A percentile compares a stretch with the other conserved stretches of the same genome.
Conservation (phyloP, 352 stramenopile genomes). For the Globisporangium takayamanum region DNA sequence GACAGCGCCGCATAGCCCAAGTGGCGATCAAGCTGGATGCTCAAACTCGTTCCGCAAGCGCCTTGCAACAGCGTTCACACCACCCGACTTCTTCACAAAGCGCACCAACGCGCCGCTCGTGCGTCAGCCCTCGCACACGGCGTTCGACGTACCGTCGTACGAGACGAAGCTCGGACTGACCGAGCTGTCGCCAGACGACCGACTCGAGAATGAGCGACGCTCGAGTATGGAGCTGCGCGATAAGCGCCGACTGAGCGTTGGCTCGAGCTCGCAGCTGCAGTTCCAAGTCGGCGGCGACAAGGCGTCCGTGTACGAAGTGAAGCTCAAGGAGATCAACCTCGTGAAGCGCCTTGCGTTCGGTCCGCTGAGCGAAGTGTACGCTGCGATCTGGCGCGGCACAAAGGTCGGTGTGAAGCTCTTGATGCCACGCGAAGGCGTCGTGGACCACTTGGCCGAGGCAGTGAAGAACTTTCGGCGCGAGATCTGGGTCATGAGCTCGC, state of each 20-base stretch:
- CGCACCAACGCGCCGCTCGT: conserved; percentile 1
- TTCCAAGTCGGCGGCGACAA: conserved; percentile 74
- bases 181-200: conserved; percentile 40
- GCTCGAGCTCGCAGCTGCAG: conserved; percentile 42
- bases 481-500: conserved; percentile 73
- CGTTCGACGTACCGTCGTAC: conserved; percentile 66
- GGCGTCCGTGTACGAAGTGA: conserved; percentile 72
- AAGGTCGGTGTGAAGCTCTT: conserved; percentile 74
- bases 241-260: conserved; percentile 57
- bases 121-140: conserved; percentile 21
- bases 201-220: conserved; percentile 54
- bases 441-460: conserved; percentile 60
- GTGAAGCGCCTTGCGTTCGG: conserved; percentile 70
- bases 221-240: conserved; percentile 46
- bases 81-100: conserved; percentile 2
- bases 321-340: conserved; percentile 65
- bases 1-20: too few species aligned
- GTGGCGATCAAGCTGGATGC: neutral
- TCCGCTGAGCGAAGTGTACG: conserved; percentile 68
- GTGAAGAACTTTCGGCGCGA: conserved; percentile 77
- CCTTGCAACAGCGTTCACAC: conserved; percentile 3
- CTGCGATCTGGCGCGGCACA: conserved; percentile 67
- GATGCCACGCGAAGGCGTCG: conserved; percentile 61
- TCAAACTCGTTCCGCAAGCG: conserved; percentile 19
- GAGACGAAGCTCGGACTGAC: conserved; percentile 43